These are phyloP conservation scores for Orbilia blumenaviensis DNA, from an alignment of 2,329 filamentous ascomycete species.

Conservation along the genomic window DNA sequence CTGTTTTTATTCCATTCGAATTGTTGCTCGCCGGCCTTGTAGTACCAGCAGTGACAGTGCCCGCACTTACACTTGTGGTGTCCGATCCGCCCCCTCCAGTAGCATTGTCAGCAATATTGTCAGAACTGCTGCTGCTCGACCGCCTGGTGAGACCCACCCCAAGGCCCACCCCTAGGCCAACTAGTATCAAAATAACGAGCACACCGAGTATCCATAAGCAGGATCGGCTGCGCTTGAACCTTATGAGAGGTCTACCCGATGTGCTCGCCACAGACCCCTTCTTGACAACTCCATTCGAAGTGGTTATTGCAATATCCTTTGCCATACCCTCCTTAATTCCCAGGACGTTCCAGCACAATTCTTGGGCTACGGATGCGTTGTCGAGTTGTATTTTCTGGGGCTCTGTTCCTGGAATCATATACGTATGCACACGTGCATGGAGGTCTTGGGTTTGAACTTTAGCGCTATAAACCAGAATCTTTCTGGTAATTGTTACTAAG, in stretches of 20 bases:
- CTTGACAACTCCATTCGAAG: slow-evolving; percentile 37
- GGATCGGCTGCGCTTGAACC: slow-evolving; percentile 18
- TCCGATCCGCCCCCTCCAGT: background rate
- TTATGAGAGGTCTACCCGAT: slow-evolving; percentile 15
- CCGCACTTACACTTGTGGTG: background rate
- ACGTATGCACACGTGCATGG: background rate
- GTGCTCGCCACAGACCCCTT: slow-evolving; percentile 27
- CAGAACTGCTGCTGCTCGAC: background rate
- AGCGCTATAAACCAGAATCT: background rate
- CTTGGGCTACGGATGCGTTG: slow-evolving; percentile 36
- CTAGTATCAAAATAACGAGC: background rate
- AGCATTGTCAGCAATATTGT: background rate
- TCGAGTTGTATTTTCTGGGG: slow-evolving; percentile 27
- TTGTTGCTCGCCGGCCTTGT: background rate
- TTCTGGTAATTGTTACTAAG: too few species aligned
- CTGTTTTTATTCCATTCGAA: background rate
- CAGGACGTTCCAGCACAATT: background rate
- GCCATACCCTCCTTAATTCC: slow-evolving; percentile 9
- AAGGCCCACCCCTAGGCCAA: slow-evolving; percentile 28
- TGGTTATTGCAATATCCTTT: slow-evolving; percentile 40
- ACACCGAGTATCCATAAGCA: slow-evolving; percentile 15
- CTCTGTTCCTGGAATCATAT: background rate
- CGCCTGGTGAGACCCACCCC: slow-evolving; percentile 35
- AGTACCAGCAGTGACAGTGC: background rate
- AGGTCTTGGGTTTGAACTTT: background rate